Percentiles rank a stretch among this genome's conserved stretches.
These are phyloP conservation scores for Noccaea caerulescens DNA, from an alignment of 345 rosid genomes.

Conservation along the genomic window DNA sequence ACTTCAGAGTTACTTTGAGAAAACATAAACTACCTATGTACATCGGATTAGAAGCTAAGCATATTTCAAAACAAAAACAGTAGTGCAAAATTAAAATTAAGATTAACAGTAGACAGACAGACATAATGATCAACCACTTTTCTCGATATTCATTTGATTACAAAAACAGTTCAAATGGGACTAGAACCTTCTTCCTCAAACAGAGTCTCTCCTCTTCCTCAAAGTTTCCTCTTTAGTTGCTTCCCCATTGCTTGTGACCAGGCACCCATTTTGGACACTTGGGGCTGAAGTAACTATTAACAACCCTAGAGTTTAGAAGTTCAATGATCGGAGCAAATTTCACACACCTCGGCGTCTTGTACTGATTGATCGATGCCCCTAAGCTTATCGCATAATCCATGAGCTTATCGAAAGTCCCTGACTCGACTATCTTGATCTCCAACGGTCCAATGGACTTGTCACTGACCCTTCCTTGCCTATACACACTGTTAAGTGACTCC, in stretches of 20 bases:
- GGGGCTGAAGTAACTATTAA: conserved; percentile 69
- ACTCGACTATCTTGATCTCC: conserved; percentile 86
- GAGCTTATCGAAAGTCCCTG: conserved; percentile 93
- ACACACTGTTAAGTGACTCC: conserved; percentile 92
- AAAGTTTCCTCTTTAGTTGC: conserved; percentile 38
- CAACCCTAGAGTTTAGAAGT: conserved; percentile 80
- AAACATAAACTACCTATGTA: conserved; percentile 64
- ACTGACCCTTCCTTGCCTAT: conserved; percentile 84
- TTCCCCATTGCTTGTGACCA: conserved; percentile 85
- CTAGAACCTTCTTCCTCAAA: conserved; percentile 38
- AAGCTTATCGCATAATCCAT: conserved; percentile 95
- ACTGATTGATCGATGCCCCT: conserved; percentile 95
- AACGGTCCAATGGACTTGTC: conserved; percentile 93
- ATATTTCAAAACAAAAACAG: conserved; percentile 33
- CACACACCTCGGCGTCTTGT: conserved; percentile 96
- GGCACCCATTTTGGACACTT: conserved; percentile 96
- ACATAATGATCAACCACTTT: conserved; percentile 30
- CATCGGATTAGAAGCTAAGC: conserved; percentile 43
- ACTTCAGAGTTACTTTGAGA: background rate
- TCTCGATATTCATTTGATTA: conserved; percentile 41
- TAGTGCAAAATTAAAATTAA: conserved; percentile 38
- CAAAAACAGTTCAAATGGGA: conserved; percentile 48
- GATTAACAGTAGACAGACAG: conserved; percentile 46
- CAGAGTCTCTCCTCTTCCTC: conserved; percentile 23
- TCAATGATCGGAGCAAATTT: conserved; percentile 90